Conservation (phyloP, 2,329 filamentous ascomycete species). For the Arachnomyces sp. region DNA sequence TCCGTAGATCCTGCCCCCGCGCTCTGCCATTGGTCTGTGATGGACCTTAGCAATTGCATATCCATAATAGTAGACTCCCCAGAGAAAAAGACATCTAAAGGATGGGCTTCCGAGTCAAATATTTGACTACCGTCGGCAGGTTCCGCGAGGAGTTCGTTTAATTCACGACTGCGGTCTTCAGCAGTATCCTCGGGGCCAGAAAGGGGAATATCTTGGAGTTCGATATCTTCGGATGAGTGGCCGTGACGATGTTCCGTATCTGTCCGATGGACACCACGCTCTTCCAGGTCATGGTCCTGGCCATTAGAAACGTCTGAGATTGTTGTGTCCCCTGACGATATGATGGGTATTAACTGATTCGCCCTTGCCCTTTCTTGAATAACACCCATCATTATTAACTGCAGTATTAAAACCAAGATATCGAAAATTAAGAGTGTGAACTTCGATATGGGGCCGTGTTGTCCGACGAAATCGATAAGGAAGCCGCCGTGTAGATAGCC, state of each 20-base stretch:
- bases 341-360: slow-evolving; percentile 20
- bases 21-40: slow-evolving; percentile 31
- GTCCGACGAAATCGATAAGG: slow-evolving; percentile 57
- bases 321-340: slow-evolving; percentile 15
- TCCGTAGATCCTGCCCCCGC: no score
- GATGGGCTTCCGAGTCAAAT: slow-evolving; percentile 16
- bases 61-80: slow-evolving; percentile 32
- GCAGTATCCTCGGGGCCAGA: slow-evolving; percentile 10
- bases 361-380: slow-evolving; percentile 44
- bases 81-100: slow-evolving; percentile 30
- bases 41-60: slow-evolving; percentile 25
- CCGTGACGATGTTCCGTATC: slow-evolving; percentile 16
- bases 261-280: slow-evolving; percentile 44
- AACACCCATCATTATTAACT: slow-evolving; percentile 50
- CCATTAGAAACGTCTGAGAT: slow-evolving; percentile 11
- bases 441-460: slow-evolving; percentile 49
- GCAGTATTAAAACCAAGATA: slow-evolving; percentile 45
- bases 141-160: slow-evolving; percentile 27
- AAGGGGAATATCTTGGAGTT: slow-evolving; percentile 29
- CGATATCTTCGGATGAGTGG: slow-evolving; percentile 29
- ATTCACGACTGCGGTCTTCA: slow-evolving; percentile 19
- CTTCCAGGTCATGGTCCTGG: slow-evolving; percentile 53
- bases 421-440: slow-evolving; percentile 46
- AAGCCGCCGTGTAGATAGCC: slow-evolving; percentile 55
- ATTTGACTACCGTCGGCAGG: slow-evolving; percentile 16